A percentile compares a stretch with the other conserved stretches of the same genome.
Evolutionary conservation across 176 grass and related monocot genomes (phyloP).

Genomic region (Olyra latifolia): DNA sequence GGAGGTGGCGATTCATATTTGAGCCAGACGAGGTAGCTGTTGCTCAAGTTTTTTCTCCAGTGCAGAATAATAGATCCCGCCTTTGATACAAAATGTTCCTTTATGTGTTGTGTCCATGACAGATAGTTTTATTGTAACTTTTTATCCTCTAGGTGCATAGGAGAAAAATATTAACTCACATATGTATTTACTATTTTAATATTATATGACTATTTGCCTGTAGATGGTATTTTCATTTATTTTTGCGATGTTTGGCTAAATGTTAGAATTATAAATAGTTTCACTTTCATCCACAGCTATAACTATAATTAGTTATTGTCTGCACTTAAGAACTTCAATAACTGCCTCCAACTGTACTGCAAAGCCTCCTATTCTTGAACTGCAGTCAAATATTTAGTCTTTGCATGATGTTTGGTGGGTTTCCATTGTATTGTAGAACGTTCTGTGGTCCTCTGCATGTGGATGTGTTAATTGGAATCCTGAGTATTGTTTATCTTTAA

Average conservation of each 20-base stretch:
- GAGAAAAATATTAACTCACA: neutral
- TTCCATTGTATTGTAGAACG: constrained; percentile 2
- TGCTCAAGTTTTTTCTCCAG: neutral
- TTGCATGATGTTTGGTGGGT: neutral
- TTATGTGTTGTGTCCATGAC: neutral
- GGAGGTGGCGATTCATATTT: constrained; percentile 73
- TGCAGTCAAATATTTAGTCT: neutral
- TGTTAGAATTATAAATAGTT: neutral
- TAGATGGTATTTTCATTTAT: constrained; percentile 1
- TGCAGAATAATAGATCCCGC: neutral
- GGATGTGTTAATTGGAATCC: neutral
- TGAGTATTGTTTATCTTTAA: constrained; percentile 8
- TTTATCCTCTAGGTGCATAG: neutral
- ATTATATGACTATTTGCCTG: neutral
- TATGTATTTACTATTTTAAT: neutral
- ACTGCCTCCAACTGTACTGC: neutral
- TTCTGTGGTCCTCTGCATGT: neutral
- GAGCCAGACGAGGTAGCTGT: constrained; percentile 77
- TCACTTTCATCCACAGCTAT: neutral
- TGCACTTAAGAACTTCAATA: neutral
- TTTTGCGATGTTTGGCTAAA: constrained; percentile 13
- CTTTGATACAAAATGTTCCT: neutral
- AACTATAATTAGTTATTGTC: neutral
- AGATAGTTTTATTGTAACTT: neutral
- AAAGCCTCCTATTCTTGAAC: neutral